A percentile compares a stretch with the other conserved stretches of the same genome.
These are phyloP conservation scores for Candolleomyces efflorescens DNA, from an alignment of 768 basidiomycete species.

Conservation along the genomic window DNA sequence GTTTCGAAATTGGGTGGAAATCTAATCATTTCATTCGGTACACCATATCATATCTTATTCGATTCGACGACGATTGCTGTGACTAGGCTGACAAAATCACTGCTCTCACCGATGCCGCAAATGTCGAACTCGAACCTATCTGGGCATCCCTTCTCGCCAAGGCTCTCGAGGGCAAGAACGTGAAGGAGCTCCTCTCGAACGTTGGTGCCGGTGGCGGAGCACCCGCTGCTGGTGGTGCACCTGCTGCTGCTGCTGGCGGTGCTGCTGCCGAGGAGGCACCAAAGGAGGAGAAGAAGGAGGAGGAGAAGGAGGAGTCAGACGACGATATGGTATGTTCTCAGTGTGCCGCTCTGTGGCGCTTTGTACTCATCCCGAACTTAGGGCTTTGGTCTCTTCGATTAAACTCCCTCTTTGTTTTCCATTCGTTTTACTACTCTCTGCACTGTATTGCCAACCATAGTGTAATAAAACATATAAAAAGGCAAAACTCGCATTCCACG, in stretches of 20 bases:
- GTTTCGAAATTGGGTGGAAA: too few relatives aligned
- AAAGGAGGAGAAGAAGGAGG: slow-evolving; percentile 77
- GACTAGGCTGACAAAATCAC: slow-evolving; percentile 86
- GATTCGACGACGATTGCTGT: not conserved
- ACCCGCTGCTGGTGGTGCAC: slow-evolving; percentile 53
- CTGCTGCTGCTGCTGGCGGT: slow-evolving; percentile 52
- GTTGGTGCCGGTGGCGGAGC: slow-evolving; percentile 91
- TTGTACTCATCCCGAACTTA: slow-evolving; percentile 20
- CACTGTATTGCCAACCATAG: slow-evolving; percentile 13
- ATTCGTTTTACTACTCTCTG: slow-evolving; percentile 6
- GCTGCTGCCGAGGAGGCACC: slow-evolving; percentile 68
- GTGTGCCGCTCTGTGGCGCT: not conserved
- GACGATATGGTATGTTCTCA: slow-evolving; percentile 74
- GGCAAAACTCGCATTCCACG: not conserved
- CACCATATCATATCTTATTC: too few relatives aligned
- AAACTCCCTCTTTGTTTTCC: slow-evolving; percentile 21
- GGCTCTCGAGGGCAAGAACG: slow-evolving; percentile 96
- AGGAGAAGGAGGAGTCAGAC: slow-evolving; percentile 86
- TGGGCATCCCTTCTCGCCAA: slow-evolving; percentile 97
- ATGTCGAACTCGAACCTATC: slow-evolving; percentile 89
- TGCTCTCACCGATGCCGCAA: slow-evolving; percentile 80
- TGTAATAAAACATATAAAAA: slow-evolving; percentile 14
- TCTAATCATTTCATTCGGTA: too few relatives aligned
- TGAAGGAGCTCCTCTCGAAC: slow-evolving; percentile 93
- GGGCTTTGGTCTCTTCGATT: slow-evolving; percentile 98